Evolutionary conservation across 1,284 basidiomycete species (phyloP).

Genomic region (Microbotryum violaceum): DNA sequence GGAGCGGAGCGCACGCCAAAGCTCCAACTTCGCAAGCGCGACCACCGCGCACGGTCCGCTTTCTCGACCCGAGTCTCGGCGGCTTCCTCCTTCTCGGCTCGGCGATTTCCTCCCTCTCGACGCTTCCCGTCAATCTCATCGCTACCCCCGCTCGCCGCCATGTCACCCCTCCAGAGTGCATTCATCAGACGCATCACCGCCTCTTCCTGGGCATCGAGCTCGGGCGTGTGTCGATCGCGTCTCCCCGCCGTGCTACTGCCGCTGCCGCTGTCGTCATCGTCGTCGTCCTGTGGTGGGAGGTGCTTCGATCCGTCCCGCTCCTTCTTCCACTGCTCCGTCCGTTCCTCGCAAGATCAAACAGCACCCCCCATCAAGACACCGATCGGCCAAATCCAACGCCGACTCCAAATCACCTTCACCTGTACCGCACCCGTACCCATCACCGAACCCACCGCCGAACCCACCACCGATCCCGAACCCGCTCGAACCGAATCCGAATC

Average conservation of each 20-base stretch:
- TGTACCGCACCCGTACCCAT: slow-evolving; percentile 54
- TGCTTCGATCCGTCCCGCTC: background rate
- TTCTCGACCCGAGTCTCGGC: too few relatives aligned
- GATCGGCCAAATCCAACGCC: slow-evolving; percentile 31
- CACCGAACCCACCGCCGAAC: too few relatives aligned
- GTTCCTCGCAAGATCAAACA: background rate
- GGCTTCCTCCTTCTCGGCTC: background rate
- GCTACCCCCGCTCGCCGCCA: background rate
- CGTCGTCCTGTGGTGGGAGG: background rate
- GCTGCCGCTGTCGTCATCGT: background rate
- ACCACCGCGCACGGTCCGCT: too few relatives aligned
- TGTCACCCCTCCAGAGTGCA: too few relatives aligned
- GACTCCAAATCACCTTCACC: slow-evolving; percentile 58
- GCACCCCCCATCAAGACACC: slow-evolving; percentile 17
- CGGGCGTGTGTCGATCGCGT: background rate
- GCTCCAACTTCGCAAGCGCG: too few relatives aligned
- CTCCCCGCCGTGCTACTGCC: background rate
- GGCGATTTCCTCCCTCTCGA: background rate
- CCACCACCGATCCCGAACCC: too few relatives aligned
- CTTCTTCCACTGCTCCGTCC: background rate
- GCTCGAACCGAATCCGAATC: background rate
- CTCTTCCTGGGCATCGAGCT: background rate
- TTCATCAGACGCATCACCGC: too few relatives aligned
- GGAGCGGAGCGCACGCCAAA: background rate
- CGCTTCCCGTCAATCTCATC: background rate